Base-by-base conservation (phyloP, 1,284 basidiomycete species). In the Hemileccinum hortonii region DNA sequence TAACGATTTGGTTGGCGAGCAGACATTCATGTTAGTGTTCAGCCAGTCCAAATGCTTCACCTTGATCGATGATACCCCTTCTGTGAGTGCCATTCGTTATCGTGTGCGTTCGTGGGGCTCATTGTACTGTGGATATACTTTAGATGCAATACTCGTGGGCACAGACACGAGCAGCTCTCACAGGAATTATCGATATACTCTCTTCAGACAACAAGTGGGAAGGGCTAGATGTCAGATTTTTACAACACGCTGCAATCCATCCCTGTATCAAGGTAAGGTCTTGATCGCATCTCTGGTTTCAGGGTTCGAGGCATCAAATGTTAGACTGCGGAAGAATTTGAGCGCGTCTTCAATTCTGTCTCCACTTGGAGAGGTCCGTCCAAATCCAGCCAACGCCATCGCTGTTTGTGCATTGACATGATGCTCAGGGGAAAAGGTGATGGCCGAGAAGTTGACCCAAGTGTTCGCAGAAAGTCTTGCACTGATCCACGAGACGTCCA, bases 41-140 rank as follows among this genome's bases (percentile, higher is more conserved):
- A 64, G 65, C 45, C 53, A 49, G 18, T 50, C 62, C 46, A 61
- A 62, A 14, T 67, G 50, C 47, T 66, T 66, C 18, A 37, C 53
- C 30, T 48, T 64, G 53, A 52, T 64, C 21, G 62, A 64, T n/a
- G 65, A 64, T 40, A 58, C 55, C 14, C 26, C 43, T 26, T 61
- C 62, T 3, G 64, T 67, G 42, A 50, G 63, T 48, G 8, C 18
- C 12, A 3, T 32, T 33, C 11, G 6, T 21, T 19, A 3, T 24
- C 7, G 3, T 4, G n/a, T 30, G 15, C 3, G 5, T 41, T 32
- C 3, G 22, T 6, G 9, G n/a, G 29, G 30, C 41, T 53, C 37
- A 52, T 18, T 11, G 2, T 37, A n/a, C n/a, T 14, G n/a, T 3
- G 39, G n/a, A 14, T 35, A 24, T n/a, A 14, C 5, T 26, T 18